phyloP scores from a whole-genome alignment of 495 filamentous ascomycete genomes.

The Choiromyces venosus region DNA sequence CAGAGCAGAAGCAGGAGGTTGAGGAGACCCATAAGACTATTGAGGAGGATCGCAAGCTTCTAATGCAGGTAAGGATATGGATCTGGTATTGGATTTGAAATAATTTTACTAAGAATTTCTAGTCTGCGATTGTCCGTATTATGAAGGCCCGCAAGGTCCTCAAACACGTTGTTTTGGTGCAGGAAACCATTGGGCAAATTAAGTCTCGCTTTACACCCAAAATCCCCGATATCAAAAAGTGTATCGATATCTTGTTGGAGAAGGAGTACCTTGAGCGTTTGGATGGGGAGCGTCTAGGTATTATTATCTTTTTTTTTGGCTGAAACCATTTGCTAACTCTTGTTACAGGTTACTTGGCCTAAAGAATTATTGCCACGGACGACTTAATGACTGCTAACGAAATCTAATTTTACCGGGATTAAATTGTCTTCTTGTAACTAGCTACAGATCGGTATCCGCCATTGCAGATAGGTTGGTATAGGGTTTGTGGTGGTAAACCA shows the following conservation, averaged over 20 bases:
- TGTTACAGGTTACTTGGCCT: constrained; percentile 35
- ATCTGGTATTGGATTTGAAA: constrained; percentile 5
- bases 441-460: constrained; percentile 16
- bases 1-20: constrained; percentile 88
- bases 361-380: constrained; percentile 10
- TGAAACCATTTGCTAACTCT: constrained; percentile 23
- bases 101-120: constrained; percentile 35
- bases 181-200: constrained; percentile 92
- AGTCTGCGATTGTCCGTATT: constrained; percentile 98
- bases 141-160: constrained; percentile 99
- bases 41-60: constrained; percentile 91
- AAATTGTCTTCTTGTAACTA: constrained; percentile 33
- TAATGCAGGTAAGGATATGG: constrained; percentile 76
- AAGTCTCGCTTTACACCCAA: constrained; percentile 89
- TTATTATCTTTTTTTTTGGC: constrained; percentile 59
- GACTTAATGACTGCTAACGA: constrained; percentile 23
- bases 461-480: constrained; percentile 19
- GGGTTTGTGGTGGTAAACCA: constrained; percentile 10
- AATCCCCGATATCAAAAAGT: constrained; percentile 95
- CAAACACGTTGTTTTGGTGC: constrained; percentile 89
- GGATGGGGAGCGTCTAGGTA: constrained; percentile 89
- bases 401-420: constrained; percentile 31
- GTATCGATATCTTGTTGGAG: constrained; percentile 96
- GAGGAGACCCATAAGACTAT: constrained; percentile 99
- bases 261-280: constrained; percentile 97